Base-by-base conservation (phyloP, 495 filamentous ascomycete genomes). In the Neurospora cerealis region DNA sequence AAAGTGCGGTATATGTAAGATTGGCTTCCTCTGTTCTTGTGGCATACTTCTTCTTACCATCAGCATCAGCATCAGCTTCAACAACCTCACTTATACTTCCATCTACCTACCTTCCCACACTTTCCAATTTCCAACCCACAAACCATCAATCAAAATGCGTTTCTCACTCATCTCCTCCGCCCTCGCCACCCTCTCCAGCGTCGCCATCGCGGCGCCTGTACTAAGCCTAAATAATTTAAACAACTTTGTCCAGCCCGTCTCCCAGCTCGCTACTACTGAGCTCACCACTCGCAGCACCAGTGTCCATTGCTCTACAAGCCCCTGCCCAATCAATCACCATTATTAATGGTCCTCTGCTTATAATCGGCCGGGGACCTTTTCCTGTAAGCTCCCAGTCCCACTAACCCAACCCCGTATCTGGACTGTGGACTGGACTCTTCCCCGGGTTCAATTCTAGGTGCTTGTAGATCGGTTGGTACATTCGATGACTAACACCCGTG, bases 341-440 rank as follows among this genome's bases (percentile, higher is more conserved):
- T 19, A 15, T 77, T 69, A 80, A 75, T 32, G 79, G 71, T 24
- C 75, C 76, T 39, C 71, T 79, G 41, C 72, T 81, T 37, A 36
- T 76, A 38, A 48, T 82, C 17, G 77, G 77, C 41, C 77, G 74
- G 36, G 79, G 80, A 15, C 78, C 78, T 0, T 79, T 79, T 73
- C 78, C 80, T 28, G 70, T 71, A 66, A 40, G 39, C 37, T 38
- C 37, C 37, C 37, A 38, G 32, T 36, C 37, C 8, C 8, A 10
- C 37, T 9, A 38, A 38, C 37, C 37, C 37, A 38, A 38, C 37
- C 37, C 37, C 37, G 37, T 38, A 38, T 10, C 37, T 10, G 7
- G 37, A 37, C 0, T 7, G n/a, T 37, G 36, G 36, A 38, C 37
- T 38, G 37, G 7, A 38, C 37, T 0, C 37, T 38, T 9, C 2